Base-by-base conservation (phyloP, 768 basidiomycete species). In the Naematelia encephala region DNA sequence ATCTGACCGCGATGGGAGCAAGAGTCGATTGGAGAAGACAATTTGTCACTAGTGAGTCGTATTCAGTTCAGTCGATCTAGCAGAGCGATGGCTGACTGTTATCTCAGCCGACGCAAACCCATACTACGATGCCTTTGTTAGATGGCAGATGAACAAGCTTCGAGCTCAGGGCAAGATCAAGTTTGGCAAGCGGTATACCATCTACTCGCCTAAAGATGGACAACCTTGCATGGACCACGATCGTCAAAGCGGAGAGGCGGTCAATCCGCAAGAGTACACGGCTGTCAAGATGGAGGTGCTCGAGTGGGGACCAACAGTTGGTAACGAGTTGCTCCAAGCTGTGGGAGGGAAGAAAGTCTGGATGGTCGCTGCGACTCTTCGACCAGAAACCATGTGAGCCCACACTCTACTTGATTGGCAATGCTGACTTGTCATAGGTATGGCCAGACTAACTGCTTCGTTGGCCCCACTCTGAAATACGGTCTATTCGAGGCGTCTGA, bases 221-320 rank as follows among this genome's bases (percentile, higher is more conserved):
- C 96, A 98, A 73, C 94, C 96, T 0, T 99, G 96, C 74, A 98
- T 99, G 96, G 96, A 99, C 78, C 96, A 99, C 80, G 96, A 99
- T 77, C 88, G 96, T 57, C 84, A 86, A 52, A 90, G 91, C 59
- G 96, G 96, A 43, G 96, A 99, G 78, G 94, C 87, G 48, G 81
- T 91, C 56, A 91, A 90, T 4, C 96, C 96, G 3, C 91, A 93
- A 71, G 94, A 98, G 74, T 98, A 98, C 79, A 90, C 93, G 19
- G 88, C 82, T 19, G 79, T 98, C 77, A 97, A 96, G 81, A 90
- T 98, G 89, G 86, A 90, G 78, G 91, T 98, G 1, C 79, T 86
- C 13, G 81, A 89, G 59, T 98, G 90, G 88, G 87, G 88, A 63
- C 81, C 83, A 22, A 82, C 80, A 12, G 89, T 89, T 1, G 83